These are phyloP conservation scores for Sedum album DNA, from an alignment of 164 flowering plant genomes.

Conservation along the genomic window DNA sequence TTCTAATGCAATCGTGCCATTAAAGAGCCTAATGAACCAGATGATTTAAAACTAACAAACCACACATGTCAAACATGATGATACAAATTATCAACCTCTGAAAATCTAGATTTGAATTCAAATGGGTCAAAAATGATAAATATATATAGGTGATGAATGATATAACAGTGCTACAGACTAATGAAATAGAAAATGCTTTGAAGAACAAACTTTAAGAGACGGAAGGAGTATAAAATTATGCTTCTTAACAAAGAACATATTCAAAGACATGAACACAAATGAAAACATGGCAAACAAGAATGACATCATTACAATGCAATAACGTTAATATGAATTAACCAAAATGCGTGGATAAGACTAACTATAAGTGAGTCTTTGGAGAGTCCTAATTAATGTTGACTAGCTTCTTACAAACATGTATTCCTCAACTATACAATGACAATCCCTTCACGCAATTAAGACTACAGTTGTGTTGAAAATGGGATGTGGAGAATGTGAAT, in stretches of 20 bases:
- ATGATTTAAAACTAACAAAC: not conserved
- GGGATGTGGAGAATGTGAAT: not conserved
- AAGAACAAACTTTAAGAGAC: too few species aligned
- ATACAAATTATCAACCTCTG: too few species aligned
- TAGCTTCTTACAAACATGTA: not conserved
- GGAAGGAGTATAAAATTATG: too few species aligned
- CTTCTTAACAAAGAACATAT: conserved; percentile 1
- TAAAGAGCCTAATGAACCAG: not conserved
- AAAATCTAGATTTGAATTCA: too few species aligned
- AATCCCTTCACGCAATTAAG: not conserved
- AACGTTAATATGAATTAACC: not conserved
- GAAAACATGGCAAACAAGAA: not conserved
- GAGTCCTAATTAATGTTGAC: too few species aligned
- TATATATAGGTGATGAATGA: too few species aligned
- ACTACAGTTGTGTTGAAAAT: conserved; percentile 1
- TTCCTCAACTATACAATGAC: not conserved
- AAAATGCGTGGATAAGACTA: not conserved
- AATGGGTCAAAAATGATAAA: too few species aligned
- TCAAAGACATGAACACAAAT: not conserved
- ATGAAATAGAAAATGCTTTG: too few species aligned
- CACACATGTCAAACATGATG: not conserved
- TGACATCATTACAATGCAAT: not conserved
- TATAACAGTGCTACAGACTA: too few species aligned
- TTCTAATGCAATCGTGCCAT: not conserved
- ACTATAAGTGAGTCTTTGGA: not conserved